These are phyloP conservation scores for Aristolochia contorta DNA, from an alignment of 164 flowering plant species.

Conservation along the genomic window DNA sequence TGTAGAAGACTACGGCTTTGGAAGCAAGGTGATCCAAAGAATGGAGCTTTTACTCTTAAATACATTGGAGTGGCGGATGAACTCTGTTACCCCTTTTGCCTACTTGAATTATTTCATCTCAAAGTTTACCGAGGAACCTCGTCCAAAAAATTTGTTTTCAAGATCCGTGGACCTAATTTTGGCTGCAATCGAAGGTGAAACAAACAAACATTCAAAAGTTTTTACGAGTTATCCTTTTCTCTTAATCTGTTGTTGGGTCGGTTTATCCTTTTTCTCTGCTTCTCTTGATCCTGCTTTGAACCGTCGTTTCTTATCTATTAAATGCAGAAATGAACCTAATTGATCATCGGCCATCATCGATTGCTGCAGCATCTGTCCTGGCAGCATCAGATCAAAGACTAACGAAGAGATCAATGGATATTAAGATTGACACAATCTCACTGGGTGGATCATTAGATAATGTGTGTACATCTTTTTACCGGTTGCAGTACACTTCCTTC, in stretches of 20 bases:
- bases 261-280: background rate
- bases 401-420: conserved; percentile 34
- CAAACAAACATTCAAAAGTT: background rate
- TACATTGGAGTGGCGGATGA: conserved; percentile 68
- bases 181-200: conserved; percentile 36
- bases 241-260: conserved; percentile 13
- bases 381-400: conserved; percentile 29
- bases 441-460: conserved; percentile 16
- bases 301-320: conserved; percentile 5
- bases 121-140: conserved; percentile 25
- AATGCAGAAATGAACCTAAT: conserved; percentile 31
- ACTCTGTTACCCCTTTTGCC: conserved; percentile 48
- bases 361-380: conserved; percentile 62
- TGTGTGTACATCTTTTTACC: conserved; percentile 26
- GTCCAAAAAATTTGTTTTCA: conserved; percentile 10
- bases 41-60: conserved; percentile 65
- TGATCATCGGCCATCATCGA: conserved; percentile 45
- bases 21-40: conserved; percentile 32
- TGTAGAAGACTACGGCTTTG: conserved; percentile 32
- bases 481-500: background rate
- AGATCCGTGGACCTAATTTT: conserved; percentile 29
- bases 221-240: background rate
- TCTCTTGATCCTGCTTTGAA: too few species aligned
- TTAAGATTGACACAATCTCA: conserved; percentile 27
- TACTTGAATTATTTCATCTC: conserved; percentile 41